phyloP scores from a whole-genome alignment of 805 yeast genomes.

The Tetrapisispora iriomotensis region DNA sequence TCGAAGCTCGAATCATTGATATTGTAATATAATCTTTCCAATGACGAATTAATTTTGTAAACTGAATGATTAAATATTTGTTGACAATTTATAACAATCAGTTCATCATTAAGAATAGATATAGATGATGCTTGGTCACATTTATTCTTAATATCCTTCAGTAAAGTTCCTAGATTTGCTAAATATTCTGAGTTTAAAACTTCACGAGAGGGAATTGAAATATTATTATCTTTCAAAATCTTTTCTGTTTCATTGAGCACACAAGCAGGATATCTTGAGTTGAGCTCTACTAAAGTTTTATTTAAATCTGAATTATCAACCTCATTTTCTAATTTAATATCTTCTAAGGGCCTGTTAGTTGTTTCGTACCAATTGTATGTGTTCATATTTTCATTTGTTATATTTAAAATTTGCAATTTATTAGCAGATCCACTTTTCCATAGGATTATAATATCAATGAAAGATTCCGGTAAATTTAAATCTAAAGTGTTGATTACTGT shows the following conservation, averaged over 20 bases:
- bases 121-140: constrained; percentile 52
- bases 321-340: constrained; percentile 29
- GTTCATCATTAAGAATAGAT: constrained; percentile 28
- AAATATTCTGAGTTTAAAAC: constrained; percentile 41
- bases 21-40: constrained; percentile 24
- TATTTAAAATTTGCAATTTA: constrained; percentile 31
- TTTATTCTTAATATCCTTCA: constrained; percentile 57
- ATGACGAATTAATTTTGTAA: constrained; percentile 19
- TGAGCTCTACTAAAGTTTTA: constrained; percentile 36
- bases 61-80: constrained; percentile 26
- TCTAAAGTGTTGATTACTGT: constrained; percentile 17
- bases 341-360: constrained; percentile 20
- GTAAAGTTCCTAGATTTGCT: constrained; percentile 58
- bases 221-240: constrained; percentile 17
- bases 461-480: constrained; percentile 11
- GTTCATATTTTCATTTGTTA: constrained; percentile 19
- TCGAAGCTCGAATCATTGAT: constrained; percentile 13
- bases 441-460: constrained; percentile 33
- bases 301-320: constrained; percentile 38
- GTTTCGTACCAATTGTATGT: constrained; percentile 23
- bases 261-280: constrained; percentile 43
- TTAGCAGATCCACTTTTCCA: constrained; percentile 60
- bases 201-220: constrained; percentile 13
- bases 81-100: constrained; percentile 23
- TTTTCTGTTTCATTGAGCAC: constrained; percentile 40